phyloP scores from a whole-genome alignment of 1,284 basidiomycete genomes.

The Austropuccinia psidii region DNA sequence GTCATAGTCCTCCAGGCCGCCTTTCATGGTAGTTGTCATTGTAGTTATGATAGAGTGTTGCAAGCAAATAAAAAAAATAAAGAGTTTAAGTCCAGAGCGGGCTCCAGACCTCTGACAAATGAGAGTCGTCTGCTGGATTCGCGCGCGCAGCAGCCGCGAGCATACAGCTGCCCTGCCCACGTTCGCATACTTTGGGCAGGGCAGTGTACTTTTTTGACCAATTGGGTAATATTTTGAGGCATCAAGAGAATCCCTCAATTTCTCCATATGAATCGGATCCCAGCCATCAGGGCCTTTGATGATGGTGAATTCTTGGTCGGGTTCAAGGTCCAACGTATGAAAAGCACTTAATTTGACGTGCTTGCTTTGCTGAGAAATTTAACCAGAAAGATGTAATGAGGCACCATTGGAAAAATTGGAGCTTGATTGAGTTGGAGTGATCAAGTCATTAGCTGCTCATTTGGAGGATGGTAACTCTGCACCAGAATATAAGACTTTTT shows the following conservation, averaged over 20 bases:
- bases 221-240: no score
- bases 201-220: no score
- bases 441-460: no score
- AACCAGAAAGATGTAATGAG: constrained; percentile 76
- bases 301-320: constrained; percentile 82
- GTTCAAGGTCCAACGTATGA: constrained; percentile 90
- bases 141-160: constrained; percentile 96
- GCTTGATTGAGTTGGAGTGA: constrained; percentile 3
- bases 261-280: constrained; percentile 77
- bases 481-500: constrained; percentile 28
- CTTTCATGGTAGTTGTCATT: no score
- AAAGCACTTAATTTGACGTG: constrained; percentile 90
- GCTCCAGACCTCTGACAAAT: constrained; percentile 86
- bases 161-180: no score
- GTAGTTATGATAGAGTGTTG: no score
- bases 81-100: no score
- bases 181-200: no score
- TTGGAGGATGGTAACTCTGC: constrained; percentile 25
- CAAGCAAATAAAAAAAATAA: no score
- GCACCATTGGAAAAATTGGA: constrained; percentile 47
- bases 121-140: constrained; percentile 80
- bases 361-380: constrained; percentile 78
- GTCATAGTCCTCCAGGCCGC: no score
- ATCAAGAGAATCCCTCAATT: constrained; percentile 77
- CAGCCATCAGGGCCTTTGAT: constrained; percentile 71